phyloP scores from a whole-genome alignment of 495 filamentous ascomycete species.

The Xylaria curta region DNA sequence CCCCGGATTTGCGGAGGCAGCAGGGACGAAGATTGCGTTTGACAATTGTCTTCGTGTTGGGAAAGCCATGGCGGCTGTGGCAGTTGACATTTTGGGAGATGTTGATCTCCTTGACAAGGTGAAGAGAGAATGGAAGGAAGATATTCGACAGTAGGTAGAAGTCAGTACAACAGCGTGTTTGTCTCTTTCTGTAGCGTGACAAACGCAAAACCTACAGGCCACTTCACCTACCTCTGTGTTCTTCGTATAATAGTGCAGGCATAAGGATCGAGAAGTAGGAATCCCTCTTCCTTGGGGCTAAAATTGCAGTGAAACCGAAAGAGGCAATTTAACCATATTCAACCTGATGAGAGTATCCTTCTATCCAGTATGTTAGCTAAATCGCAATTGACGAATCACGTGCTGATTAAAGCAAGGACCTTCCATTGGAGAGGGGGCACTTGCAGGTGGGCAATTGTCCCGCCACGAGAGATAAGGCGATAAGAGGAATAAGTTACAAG shows the following conservation, averaged over 20 bases:
- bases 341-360: not conserved
- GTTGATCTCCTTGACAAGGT: slow-evolving; percentile 52
- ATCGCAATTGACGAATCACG: slow-evolving; percentile 25
- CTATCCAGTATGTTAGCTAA: not conserved
- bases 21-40: slow-evolving; percentile 62
- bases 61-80: slow-evolving; percentile 62
- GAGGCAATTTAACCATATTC: too few relatives aligned
- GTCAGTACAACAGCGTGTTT: not conserved
- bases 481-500: slow-evolving; percentile 27
- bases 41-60: slow-evolving; percentile 58
- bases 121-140: slow-evolving; percentile 39
- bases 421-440: not conserved
- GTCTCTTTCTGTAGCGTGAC: not conserved
- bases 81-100: slow-evolving; percentile 58
- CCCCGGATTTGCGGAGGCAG: slow-evolving; percentile 63
- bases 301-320: too few relatives aligned
- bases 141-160: slow-evolving; percentile 23
- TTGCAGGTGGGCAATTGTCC: slow-evolving; percentile 3
- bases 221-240: not conserved
- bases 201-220: not conserved
- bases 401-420: slow-evolving; percentile 30
- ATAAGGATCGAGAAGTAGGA: too few relatives aligned
- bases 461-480: slow-evolving; percentile 25
- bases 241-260: not conserved
- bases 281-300: too few relatives aligned